Evolutionary conservation across 495 filamentous ascomycete genomes (phyloP).

Genomic region (Penicillium verhagenii): DNA sequence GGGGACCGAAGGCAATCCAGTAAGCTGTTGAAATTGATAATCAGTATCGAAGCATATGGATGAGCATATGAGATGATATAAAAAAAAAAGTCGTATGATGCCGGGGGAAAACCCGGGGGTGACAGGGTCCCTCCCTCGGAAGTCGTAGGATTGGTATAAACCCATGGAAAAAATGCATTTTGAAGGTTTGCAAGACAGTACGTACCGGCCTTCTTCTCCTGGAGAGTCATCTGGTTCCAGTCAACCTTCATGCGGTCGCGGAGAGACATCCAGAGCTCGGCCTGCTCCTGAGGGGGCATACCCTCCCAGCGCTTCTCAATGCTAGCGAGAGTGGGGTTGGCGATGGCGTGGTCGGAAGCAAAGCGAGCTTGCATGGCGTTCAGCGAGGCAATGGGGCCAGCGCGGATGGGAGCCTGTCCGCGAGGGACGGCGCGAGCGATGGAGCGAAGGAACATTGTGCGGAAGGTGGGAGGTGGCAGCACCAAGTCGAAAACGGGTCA

Average conservation of each 20-base stretch:
- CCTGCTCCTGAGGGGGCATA: conserved; percentile 97
- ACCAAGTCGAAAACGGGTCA: conserved; percentile 34
- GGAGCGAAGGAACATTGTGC: conserved; percentile 51
- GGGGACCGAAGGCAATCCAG: conserved; percentile 96
- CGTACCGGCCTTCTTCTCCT: conserved; percentile 99
- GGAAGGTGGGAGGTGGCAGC: conserved; percentile 33
- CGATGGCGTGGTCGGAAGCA: conserved; percentile 82
- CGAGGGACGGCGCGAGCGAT: conserved; percentile 47
- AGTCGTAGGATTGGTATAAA: conserved; percentile 13
- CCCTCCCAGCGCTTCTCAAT: conserved; percentile 99
- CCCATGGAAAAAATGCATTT: neutral
- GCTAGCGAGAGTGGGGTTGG: conserved; percentile 93
- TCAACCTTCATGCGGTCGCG: conserved; percentile 97
- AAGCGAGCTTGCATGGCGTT: conserved; percentile 59
- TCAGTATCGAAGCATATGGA: conserved; percentile 24
- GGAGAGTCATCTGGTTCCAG: conserved; percentile 89
- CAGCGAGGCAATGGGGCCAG: conserved; percentile 39
- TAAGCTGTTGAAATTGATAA: conserved; percentile 63
- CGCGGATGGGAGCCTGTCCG: conserved; percentile 45
- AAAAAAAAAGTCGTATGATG: conserved; percentile 1
- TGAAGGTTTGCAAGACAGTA: conserved; percentile 21
- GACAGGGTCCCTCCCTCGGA: conserved; percentile 19
- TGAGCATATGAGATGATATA: no score
- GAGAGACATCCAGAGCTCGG: conserved; percentile 96
- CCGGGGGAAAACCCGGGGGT: neutral